Conservation (phyloP, 176 grass and related monocot genomes). For the Carex myosuroides region DNA sequence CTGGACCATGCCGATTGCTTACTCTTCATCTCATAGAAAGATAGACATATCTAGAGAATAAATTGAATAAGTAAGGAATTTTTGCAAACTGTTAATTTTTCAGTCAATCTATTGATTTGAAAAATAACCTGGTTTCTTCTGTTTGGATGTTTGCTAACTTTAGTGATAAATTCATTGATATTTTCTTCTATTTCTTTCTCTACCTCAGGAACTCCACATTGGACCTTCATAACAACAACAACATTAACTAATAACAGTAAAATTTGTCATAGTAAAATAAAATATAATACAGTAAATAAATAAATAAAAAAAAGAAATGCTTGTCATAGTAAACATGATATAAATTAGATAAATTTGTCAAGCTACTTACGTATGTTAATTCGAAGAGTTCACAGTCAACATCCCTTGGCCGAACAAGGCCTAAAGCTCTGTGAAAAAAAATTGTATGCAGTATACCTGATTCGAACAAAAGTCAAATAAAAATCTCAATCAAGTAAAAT, state of each 20-base stretch:
- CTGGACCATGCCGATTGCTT: conserved; percentile 28
- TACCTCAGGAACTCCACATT: conserved; percentile 32
- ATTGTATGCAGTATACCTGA: conserved; percentile 38
- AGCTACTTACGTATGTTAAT: conserved; percentile 34
- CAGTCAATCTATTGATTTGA: background rate
- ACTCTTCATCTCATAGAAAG: conserved; percentile 32
- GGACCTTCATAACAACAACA: conserved; percentile 20
- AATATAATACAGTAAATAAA: background rate
- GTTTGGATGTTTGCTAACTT: conserved; percentile 33
- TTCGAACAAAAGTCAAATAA: background rate
- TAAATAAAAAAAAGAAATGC: background rate
- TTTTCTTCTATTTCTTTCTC: conserved; percentile 43
- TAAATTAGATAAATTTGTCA: background rate
- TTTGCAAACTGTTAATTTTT: background rate
- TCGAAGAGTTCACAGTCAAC: conserved; percentile 37
- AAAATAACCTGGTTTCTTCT: conserved; percentile 31
- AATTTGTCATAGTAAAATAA: background rate
- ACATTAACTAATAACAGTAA: background rate
- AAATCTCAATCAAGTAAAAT: background rate
- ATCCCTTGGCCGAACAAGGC: conserved; percentile 30
- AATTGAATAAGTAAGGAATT: background rate
- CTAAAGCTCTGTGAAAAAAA: conserved; percentile 44
- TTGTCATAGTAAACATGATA: background rate
- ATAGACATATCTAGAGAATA: conserved; percentile 32
- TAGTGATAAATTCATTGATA: conserved; percentile 35